Percentiles rank a stretch among this genome's conserved stretches.
phyloP scores from a whole-genome alignment of 176 grass and related monocot species.

The Thalia dealbata region DNA sequence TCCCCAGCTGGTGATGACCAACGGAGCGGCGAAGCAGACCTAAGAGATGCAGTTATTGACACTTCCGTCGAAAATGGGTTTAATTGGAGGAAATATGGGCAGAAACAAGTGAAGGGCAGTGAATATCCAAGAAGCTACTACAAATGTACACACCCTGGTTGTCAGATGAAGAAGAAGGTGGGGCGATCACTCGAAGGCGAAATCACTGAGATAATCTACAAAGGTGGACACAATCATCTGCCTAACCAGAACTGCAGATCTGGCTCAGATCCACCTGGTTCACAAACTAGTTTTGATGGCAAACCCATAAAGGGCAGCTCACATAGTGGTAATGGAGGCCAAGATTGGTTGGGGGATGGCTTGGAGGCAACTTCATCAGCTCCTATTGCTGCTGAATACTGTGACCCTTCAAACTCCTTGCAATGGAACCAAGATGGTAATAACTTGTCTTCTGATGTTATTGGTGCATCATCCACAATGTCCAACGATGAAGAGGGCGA shows the following conservation, averaged over 20 bases:
- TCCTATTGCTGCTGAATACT: conserved; percentile 22
- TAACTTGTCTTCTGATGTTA: conserved; percentile 7
- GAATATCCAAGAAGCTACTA: conserved; percentile 69
- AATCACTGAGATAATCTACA: conserved; percentile 85
- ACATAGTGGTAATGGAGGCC: conserved; percentile 23
- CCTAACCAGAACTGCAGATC: conserved; percentile 23
- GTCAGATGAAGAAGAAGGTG: conserved; percentile 75
- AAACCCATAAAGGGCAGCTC: conserved; percentile 32
- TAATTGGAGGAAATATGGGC: conserved; percentile 92
- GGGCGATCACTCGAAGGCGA: conserved; percentile 51
- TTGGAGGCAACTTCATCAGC: conserved; percentile 27
- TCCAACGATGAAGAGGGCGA: conserved; percentile 74
- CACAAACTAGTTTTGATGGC: conserved; percentile 14
- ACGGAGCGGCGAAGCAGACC: conserved; percentile 27
- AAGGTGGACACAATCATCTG: conserved; percentile 57
- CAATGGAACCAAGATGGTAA: conserved; percentile 39
- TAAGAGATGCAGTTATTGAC: conserved; percentile 19
- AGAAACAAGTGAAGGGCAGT: conserved; percentile 64
- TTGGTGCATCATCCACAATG: conserved; percentile 58
- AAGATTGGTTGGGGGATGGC: conserved; percentile 36
- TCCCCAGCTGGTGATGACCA: conserved; percentile 31
- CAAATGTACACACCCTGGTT: conserved; percentile 58
- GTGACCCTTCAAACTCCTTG: conserved; percentile 29
- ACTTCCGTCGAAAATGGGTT: conserved; percentile 50
- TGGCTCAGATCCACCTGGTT: conserved; percentile 22